Percentiles rank a stretch among this genome's conserved stretches.
Conservation (phyloP, 805 yeast species). For the Ogataea minuta region DNA sequence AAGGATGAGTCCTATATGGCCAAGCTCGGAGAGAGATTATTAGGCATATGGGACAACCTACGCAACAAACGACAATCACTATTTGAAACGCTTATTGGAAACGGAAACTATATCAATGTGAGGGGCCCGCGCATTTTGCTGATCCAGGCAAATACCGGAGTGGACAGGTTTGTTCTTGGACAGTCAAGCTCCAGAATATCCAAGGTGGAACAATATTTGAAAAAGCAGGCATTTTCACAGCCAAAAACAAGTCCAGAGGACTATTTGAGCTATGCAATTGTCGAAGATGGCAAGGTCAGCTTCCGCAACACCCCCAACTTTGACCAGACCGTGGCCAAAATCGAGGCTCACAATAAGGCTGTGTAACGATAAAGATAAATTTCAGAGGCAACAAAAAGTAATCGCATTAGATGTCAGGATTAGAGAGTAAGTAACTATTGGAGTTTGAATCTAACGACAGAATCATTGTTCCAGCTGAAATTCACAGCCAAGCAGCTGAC, state of each 20-base stretch:
- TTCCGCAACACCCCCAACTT: conserved; percentile 47
- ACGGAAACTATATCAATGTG: conserved; percentile 46
- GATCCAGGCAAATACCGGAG: conserved; percentile 43
- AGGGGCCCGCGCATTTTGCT: conserved; percentile 54
- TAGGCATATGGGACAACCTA: conserved; percentile 1
- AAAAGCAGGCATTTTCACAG: conserved; percentile 14
- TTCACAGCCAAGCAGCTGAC: conserved; percentile 93
- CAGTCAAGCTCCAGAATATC: conserved; percentile 6
- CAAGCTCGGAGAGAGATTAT: not conserved
- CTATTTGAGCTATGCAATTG: conserved; percentile 47
- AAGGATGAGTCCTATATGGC: conserved; percentile 2
- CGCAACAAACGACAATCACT: conserved; percentile 3
- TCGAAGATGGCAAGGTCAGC: conserved; percentile 40
- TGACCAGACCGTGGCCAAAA: conserved; percentile 34
- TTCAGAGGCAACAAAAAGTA: conserved; percentile 3
- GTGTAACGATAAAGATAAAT: conserved; percentile 6
- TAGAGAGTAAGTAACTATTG: conserved; percentile 38
- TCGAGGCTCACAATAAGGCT: conserved; percentile 25
- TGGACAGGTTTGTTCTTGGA: conserved; percentile 23
- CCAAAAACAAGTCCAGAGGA: conserved; percentile 37
- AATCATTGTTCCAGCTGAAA: conserved; percentile 65
- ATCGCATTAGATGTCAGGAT: conserved; percentile 36
- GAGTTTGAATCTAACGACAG: conserved; percentile 26
- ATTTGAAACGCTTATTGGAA: conserved; percentile 28
- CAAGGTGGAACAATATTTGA: conserved; percentile 26